A percentile compares a stretch with the other conserved stretches of the same genome.
These are phyloP conservation scores for Aspergillus awamori DNA, from an alignment of 2,329 filamentous ascomycete species.

Conservation along the genomic window DNA sequence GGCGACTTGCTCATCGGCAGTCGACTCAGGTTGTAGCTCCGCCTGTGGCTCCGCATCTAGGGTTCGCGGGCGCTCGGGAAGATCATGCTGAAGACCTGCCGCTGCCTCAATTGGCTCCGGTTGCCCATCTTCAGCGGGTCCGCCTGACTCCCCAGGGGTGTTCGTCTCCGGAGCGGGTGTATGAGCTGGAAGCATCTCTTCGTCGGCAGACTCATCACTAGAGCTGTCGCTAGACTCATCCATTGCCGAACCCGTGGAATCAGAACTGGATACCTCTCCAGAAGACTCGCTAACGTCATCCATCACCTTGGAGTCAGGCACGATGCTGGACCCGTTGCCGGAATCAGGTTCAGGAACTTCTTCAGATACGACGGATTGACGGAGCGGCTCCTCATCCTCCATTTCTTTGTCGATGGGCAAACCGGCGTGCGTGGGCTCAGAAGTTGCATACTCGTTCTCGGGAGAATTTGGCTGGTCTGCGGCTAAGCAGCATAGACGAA, in stretches of 20 bases:
- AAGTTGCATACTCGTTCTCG: neutral
- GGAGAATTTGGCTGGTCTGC: neutral
- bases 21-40: conserved; percentile 8
- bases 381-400: neutral
- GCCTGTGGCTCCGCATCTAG: conserved; percentile 7
- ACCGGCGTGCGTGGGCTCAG: neutral
- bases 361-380: neutral
- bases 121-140: conserved; percentile 8
- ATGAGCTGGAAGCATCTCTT: conserved; percentile 16
- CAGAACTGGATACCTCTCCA: conserved; percentile 29
- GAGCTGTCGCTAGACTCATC: conserved; percentile 41
- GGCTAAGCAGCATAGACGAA: neutral
- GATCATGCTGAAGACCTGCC: conserved; percentile 6
- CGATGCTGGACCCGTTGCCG: neutral
- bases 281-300: conserved; percentile 20
- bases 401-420: conserved; percentile 2
- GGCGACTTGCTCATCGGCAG: conserved; percentile 12
- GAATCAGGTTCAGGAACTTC: neutral
- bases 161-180: neutral
- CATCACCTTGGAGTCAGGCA: conserved; percentile 2
- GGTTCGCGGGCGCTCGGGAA: conserved; percentile 13
- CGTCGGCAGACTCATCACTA: conserved; percentile 23
- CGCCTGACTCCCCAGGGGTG: neutral
- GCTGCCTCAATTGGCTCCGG: conserved; percentile 5
- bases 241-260: conserved; percentile 41